These are phyloP conservation scores for Suillus clintonianus DNA, from an alignment of 768 basidiomycete genomes.

Conservation along the genomic window DNA sequence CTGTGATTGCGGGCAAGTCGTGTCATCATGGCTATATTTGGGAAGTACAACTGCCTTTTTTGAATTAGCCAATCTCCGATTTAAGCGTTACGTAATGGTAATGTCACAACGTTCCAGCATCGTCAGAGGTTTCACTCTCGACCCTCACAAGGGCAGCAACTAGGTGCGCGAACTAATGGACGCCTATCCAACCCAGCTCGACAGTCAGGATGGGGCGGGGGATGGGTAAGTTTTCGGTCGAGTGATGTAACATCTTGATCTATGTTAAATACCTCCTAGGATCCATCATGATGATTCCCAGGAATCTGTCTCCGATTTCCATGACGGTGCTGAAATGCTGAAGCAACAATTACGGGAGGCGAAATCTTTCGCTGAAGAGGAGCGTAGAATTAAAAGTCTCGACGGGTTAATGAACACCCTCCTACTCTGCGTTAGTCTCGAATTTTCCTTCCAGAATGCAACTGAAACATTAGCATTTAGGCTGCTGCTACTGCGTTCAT, in stretches of 20 bases:
- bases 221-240: background rate
- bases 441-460: background rate
- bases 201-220: too few species aligned
- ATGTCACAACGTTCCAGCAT: background rate
- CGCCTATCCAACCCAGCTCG: background rate
- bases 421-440: background rate
- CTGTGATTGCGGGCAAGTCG: background rate
- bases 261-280: background rate
- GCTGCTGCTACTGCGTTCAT: background rate
- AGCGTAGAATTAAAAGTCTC: background rate
- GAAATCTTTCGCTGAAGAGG: background rate
- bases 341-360: background rate
- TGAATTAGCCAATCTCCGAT: background rate
- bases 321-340: background rate
- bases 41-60: background rate
- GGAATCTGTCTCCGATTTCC: background rate
- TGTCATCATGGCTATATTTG: too few species aligned
- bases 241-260: background rate
- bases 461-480: background rate
- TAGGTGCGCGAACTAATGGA: background rate
- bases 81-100: too few species aligned
- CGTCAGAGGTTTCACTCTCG: conserved; percentile 1
- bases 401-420: background rate
- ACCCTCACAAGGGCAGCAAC: background rate
- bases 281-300: background rate